Conservation (phyloP, 2,329 filamentous ascomycete genomes). For the Curvularia sp. region DNA sequence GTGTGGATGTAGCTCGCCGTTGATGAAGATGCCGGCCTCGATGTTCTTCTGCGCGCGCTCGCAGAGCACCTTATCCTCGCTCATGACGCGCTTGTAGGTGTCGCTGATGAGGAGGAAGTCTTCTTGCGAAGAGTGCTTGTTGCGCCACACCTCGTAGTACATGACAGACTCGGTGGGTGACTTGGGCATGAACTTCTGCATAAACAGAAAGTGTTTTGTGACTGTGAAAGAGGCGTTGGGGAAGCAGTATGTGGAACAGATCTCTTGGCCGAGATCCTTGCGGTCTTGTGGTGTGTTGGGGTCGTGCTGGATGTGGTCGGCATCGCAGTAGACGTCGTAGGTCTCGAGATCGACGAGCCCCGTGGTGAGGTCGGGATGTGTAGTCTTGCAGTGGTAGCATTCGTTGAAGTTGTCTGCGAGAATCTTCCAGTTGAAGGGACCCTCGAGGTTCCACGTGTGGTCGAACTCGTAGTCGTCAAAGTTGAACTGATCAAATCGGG, state of each 20-base stretch:
- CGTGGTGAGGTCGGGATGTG: slow-evolving; percentile 65
- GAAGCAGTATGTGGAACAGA: slow-evolving; percentile 44
- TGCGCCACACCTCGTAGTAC: slow-evolving; percentile 69
- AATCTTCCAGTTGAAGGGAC: slow-evolving; percentile 47
- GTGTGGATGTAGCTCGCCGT: slow-evolving; percentile 67
- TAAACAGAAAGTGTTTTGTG: slow-evolving; percentile 65
- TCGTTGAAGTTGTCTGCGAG: slow-evolving; percentile 69
- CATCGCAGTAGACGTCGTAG: slow-evolving; percentile 52
- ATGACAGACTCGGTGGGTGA: slow-evolving; percentile 61
- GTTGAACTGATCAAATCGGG: slow-evolving; percentile 43
- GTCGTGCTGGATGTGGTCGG: slow-evolving; percentile 46
- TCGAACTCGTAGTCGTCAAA: slow-evolving; percentile 58
- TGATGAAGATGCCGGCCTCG: slow-evolving; percentile 67
- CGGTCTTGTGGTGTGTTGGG: slow-evolving; percentile 39
- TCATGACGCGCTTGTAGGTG: slow-evolving; percentile 70
- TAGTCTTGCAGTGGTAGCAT: slow-evolving; percentile 69
- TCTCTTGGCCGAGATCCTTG: slow-evolving; percentile 36
- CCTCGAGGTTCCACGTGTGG: slow-evolving; percentile 45
- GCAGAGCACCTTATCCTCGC: slow-evolving; percentile 70
- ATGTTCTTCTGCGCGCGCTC: slow-evolving; percentile 66
- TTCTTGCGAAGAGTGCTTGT: slow-evolving; percentile 66
- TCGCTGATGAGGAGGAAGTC: slow-evolving; percentile 65
- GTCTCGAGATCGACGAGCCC: slow-evolving; percentile 63
- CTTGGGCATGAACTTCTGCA: slow-evolving; percentile 67
- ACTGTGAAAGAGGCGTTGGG: slow-evolving; percentile 44